Conservation (phyloP, 345 rosid genomes). For the Salix brachista region DNA sequence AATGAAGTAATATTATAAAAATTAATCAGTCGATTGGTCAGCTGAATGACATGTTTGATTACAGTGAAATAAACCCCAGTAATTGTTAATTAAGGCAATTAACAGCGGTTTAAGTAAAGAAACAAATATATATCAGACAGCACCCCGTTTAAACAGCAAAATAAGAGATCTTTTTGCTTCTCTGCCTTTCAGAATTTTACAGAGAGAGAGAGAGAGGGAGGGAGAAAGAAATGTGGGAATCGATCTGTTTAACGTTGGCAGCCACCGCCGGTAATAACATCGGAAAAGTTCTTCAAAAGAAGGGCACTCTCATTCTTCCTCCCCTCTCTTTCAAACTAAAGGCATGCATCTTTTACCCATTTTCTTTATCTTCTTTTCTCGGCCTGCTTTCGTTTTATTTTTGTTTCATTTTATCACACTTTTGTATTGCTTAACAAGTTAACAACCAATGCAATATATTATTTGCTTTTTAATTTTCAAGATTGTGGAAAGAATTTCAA, state of each 20-base stretch:
- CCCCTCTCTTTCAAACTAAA: conserved; percentile 97
- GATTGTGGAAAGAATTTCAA: background rate
- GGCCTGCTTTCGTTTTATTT: background rate
- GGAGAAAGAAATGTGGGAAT: conserved; percentile 66
- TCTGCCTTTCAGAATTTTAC: background rate
- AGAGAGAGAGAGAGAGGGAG: background rate
- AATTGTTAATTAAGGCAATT: background rate
- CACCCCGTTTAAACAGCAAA: background rate
- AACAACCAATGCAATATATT: background rate
- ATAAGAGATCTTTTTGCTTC: background rate
- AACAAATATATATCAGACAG: background rate
- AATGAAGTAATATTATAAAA: too few species aligned
- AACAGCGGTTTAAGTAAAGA: background rate
- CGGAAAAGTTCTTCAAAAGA: conserved; percentile 94
- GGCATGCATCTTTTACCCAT: conserved; percentile 27
- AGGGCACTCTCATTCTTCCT: conserved; percentile 90
- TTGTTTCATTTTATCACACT: background rate
- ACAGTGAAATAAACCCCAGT: background rate
- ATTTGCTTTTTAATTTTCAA: background rate
- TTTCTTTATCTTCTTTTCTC: background rate
- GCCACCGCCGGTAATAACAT: conserved; percentile 98
- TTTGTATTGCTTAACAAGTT: background rate
- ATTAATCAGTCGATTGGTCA: too few species aligned
- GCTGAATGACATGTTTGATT: too few species aligned
- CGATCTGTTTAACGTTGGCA: conserved; percentile 74